Percentiles rank a stretch among this genome's conserved stretches.
phyloP scores from a whole-genome alignment of 345 rosid genomes.

The Brassica napus region Da-Ae NC_063434.1:3045001-3045500 shows the following conservation, averaged over 20 bases:
- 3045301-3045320: background rate
- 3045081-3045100: constrained; percentile 90
- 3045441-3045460: constrained; percentile 21
- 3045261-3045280: background rate
- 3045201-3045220: background rate
- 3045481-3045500: constrained; percentile 9
- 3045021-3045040: constrained; percentile 73
- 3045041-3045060: constrained; percentile 69
- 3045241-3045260: background rate
- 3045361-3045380: constrained; percentile 17
- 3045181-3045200: constrained; percentile 43
- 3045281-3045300: background rate
- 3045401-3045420: background rate
- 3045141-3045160: constrained; percentile 88
- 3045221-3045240: background rate
- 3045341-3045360: constrained; percentile 16
- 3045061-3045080: constrained; percentile 87
- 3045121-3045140: constrained; percentile 58
- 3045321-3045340: background rate
- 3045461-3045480: background rate
- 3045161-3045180: constrained; percentile 86
- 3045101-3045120: constrained; percentile 60
- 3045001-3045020: constrained; percentile 57
- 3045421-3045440: constrained; percentile 11
- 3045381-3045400: constrained; percentile 16